Percentiles rank a stretch among this genome's conserved stretches.
Evolutionary conservation across 768 basidiomycete genomes (phyloP).

Genomic region (Rhodotorula diobovata): DNA sequence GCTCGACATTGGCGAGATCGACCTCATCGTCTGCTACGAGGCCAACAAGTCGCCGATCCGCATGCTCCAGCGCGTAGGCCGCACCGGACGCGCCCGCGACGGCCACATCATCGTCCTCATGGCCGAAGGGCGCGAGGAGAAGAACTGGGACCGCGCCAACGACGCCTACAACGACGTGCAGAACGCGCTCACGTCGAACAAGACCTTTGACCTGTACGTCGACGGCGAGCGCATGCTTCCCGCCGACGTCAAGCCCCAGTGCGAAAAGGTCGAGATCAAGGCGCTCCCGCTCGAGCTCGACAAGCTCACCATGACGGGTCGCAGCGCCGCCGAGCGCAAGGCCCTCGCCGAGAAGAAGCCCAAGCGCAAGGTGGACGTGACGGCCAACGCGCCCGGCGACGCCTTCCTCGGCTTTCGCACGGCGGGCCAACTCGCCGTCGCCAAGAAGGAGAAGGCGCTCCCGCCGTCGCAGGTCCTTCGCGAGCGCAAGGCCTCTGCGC

Average conservation of each 20-base stretch:
- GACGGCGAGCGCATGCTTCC: slow-evolving; percentile 86
- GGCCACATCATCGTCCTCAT: slow-evolving; percentile 88
- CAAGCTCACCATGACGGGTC: slow-evolving; percentile 35
- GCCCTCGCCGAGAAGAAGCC: slow-evolving; percentile 30
- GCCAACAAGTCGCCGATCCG: slow-evolving; percentile 93
- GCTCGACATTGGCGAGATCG: slow-evolving; percentile 94
- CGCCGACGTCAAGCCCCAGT: slow-evolving; percentile 56
- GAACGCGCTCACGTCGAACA: slow-evolving; percentile 74
- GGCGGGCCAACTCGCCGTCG: slow-evolving; percentile 60
- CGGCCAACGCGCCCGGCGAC: slow-evolving; percentile 68
- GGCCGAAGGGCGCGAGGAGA: slow-evolving; percentile 82
- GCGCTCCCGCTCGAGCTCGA: slow-evolving; percentile 26
- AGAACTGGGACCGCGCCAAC: slow-evolving; percentile 82
- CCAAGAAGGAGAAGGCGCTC: slow-evolving; percentile 22
- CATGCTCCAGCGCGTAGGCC: slow-evolving; percentile 92
- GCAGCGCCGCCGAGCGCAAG: slow-evolving; percentile 15
- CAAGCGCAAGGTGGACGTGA: slow-evolving; percentile 49
- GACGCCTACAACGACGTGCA: slow-evolving; percentile 83
- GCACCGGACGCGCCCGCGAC: slow-evolving; percentile 86
- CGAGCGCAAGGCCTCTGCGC: slow-evolving; percentile 25
- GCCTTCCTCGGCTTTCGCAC: slow-evolving; percentile 68
- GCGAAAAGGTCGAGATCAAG: slow-evolving; percentile 37
- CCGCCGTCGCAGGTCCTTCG: slow-evolving; percentile 22
- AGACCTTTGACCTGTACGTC: slow-evolving; percentile 77
- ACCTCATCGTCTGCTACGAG: slow-evolving; percentile 93